Evolutionary conservation across 73 alveolate genomes (phyloP), one percentile per base, ranked within the genome.

Genomic region (Uronychia binucleata): DNA sequence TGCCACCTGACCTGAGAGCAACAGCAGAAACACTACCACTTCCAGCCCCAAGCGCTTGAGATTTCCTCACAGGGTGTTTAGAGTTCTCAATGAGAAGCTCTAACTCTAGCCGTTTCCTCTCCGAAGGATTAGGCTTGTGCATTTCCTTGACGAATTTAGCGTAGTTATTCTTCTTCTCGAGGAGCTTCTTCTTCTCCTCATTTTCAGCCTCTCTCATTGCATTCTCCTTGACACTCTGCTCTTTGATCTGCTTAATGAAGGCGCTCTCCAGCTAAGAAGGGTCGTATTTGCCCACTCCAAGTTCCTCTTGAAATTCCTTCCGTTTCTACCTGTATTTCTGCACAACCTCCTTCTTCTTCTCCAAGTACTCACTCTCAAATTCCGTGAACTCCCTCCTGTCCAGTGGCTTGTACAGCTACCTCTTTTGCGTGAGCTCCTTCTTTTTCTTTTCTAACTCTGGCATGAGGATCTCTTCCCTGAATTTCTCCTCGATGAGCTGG

Each of bases 401-500:
- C 30, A 76, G 31, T 67, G 91, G 91, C 79, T 91, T 87, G 85
- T 59, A 92, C 58, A 92, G 60, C 58, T 84, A 84, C 31, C 95
- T 74, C 31, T 85, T 86, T 19, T 92, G 74, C 46, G 33, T 58
- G 27, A 92, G 78, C 77, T 89, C 94, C 30, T 84, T 59, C 58
- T 92, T 92, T 67, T 78, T 78, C 34, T 84, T 81, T 28, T 83
- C 95, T 5, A 92, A 88, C 75, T 92, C 97, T 26, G 97, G 97
- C 86, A 92, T 83, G 34, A 84, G 75, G 35, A 92, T 75, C 57
- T 89, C 88, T 28, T 80, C 67, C 34, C 79, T 81, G 74, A 77
- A 92, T 14, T 89, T 67, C 59, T 83, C 80, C 57, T 92, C 95
- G 14, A 85, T 33, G 35, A 84, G 78, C 81, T 89, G 74, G 59